Percentiles rank a stretch among this genome's conserved stretches.
Evolutionary conservation across 371 early-diverging fungal species (phyloP).

Genomic region (Mortierella sp.): DNA sequence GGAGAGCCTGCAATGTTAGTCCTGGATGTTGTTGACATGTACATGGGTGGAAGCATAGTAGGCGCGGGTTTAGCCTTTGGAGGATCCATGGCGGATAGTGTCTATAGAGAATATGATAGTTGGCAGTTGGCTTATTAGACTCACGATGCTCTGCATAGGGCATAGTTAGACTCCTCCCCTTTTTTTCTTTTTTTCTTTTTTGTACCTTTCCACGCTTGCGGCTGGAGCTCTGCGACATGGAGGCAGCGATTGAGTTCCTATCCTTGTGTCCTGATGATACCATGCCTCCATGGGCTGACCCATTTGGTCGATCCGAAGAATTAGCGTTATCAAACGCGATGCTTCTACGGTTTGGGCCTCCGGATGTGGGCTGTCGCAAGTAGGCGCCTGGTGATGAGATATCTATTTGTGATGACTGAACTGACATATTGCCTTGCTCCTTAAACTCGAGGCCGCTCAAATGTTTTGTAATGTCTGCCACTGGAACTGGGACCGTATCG

Average conservation of each 20-base stretch:
- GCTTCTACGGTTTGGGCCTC: conserved; percentile 31
- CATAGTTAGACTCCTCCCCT: too few relatives aligned
- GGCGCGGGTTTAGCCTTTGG: conserved; percentile 40
- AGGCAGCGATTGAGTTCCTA: conserved; percentile 19
- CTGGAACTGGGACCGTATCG: conserved; percentile 32
- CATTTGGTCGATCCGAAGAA: conserved; percentile 16
- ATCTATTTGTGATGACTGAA: conserved; percentile 5
- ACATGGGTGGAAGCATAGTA: conserved; percentile 46
- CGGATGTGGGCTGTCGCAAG: conserved; percentile 22
- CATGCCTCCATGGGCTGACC: not conserved
- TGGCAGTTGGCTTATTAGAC: not conserved
- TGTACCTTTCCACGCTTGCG: conserved; percentile 55
- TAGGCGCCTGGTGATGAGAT: conserved; percentile 13
- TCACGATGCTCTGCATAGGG: too few relatives aligned
- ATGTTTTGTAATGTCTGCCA: conserved; percentile 51
- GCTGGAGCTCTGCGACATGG: conserved; percentile 25
- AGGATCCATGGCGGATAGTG: conserved; percentile 51
- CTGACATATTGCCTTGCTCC: conserved; percentile 13
- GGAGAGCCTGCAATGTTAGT: conserved; percentile 25
- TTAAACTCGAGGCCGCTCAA: conserved; percentile 46
- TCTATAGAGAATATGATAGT: conserved; percentile 12
- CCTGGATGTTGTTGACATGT: conserved; percentile 46
- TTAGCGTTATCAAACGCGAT: conserved; percentile 29
- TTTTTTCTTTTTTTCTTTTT: not conserved
- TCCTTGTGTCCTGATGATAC: conserved; percentile 23